A percentile compares a stretch with the other conserved stretches of the same genome.
Evolutionary conservation across 1,284 basidiomycete genomes (phyloP).

Genomic region (Schizophyllum amplum): DNA sequence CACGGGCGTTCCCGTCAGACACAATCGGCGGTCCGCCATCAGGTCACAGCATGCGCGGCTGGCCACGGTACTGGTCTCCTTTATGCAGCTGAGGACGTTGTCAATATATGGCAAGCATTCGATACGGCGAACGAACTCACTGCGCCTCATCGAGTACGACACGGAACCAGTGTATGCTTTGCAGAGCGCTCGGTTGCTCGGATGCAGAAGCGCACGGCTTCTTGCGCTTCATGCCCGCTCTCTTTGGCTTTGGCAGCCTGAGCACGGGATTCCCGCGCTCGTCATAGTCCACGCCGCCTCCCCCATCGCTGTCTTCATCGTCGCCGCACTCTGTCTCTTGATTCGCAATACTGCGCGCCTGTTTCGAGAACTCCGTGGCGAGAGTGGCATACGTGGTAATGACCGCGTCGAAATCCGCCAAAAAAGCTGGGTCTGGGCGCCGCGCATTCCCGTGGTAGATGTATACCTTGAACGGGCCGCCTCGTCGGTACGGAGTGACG

Average conservation of each 20-base stretch:
- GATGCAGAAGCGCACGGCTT: constrained; percentile 42
- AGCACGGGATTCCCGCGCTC: constrained; percentile 57
- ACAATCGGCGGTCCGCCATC: constrained; percentile 86
- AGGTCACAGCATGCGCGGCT: constrained; percentile 94
- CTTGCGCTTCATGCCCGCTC: constrained; percentile 58
- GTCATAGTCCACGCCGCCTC: constrained; percentile 58
- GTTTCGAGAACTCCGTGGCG: constrained; percentile 92
- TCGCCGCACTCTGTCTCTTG: constrained; percentile 37
- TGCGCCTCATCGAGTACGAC: constrained; percentile 98
- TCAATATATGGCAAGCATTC: background rate
- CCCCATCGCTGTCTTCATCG: constrained; percentile 55
- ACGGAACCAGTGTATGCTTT: constrained; percentile 96
- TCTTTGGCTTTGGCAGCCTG: constrained; percentile 50
- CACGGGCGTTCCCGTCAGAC: constrained; percentile 95
- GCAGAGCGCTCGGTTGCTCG: constrained; percentile 81
- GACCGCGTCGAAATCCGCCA: constrained; percentile 94
- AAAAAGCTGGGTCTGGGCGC: constrained; percentile 74
- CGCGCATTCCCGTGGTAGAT: constrained; percentile 93
- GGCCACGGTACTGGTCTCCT: constrained; percentile 90
- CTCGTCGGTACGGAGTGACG: constrained; percentile 27
- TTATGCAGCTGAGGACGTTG: constrained; percentile 70
- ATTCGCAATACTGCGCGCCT: constrained; percentile 52
- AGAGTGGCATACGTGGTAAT: constrained; percentile 97
- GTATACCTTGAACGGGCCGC: constrained; percentile 72
- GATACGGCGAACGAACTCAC: constrained; percentile 41